Conservation (phyloP, 192 early-diverging fungal species). For the Ambispora gerdemannii region DNA sequence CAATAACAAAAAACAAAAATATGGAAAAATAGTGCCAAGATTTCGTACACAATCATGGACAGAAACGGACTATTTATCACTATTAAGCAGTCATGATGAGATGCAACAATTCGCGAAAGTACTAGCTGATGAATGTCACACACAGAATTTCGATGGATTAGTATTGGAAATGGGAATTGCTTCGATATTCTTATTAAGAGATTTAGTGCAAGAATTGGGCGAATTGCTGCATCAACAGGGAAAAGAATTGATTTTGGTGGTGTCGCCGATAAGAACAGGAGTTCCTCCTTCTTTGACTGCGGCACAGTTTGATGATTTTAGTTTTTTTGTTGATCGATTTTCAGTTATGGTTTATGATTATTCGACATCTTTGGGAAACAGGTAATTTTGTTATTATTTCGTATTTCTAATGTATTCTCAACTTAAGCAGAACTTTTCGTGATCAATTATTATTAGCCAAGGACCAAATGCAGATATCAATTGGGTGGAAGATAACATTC, state of each 20-base stretch:
- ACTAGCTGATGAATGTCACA: constrained; percentile 32
- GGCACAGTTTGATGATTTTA: constrained; percentile 25
- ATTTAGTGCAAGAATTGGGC: constrained; percentile 24
- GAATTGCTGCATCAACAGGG: constrained; percentile 20
- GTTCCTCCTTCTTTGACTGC: constrained; percentile 20
- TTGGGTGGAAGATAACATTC: constrained; percentile 43
- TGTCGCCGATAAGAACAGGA: constrained; percentile 30
- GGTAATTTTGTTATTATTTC: constrained; percentile 16
- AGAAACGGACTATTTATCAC: constrained; percentile 22
- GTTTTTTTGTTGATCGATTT: constrained; percentile 34
- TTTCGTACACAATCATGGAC: constrained; percentile 37
- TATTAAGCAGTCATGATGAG: constrained; percentile 30
- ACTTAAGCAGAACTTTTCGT: not conserved
- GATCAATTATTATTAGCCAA: constrained; percentile 25
- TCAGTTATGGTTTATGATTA: constrained; percentile 45
- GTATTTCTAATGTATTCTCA: not conserved
- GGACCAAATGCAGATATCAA: constrained; percentile 39
- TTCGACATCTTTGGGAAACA: constrained; percentile 29
- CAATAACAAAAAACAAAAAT: constrained; percentile 16
- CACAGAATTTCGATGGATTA: constrained; percentile 37
- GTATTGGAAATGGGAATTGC: constrained; percentile 35
- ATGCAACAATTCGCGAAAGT: constrained; percentile 19
- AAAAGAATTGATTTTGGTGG: constrained; percentile 33
- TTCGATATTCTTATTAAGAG: constrained; percentile 23
- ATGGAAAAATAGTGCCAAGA: constrained; percentile 40